Percentiles rank a stretch among this genome's conserved stretches.
phyloP scores from a whole-genome alignment of 202 grass and related monocot genomes.

The Digitaria exilis region DNA sequence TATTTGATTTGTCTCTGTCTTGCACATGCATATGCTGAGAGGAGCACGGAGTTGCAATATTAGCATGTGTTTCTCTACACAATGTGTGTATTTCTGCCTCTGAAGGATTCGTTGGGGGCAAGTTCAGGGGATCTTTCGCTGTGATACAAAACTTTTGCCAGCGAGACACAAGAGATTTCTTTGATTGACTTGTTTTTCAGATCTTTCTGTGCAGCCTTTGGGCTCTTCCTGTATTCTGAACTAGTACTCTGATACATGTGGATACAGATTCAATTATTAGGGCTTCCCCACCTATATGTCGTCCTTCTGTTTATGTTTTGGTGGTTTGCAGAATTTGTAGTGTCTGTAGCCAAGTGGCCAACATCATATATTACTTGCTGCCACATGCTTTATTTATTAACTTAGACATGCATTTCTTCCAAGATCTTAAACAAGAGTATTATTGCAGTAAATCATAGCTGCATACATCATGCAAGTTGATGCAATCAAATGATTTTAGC shows the following conservation, averaged over 20 bases:
- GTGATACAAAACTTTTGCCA: neutral
- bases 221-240: neutral
- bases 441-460: neutral
- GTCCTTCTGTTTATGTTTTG: constrained; percentile 20
- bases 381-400: no score
- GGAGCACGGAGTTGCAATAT: neutral
- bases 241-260: constrained; percentile 5
- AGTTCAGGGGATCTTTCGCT: constrained; percentile 16
- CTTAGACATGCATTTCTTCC: no score
- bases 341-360: neutral
- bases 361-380: neutral
- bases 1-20: constrained; percentile 38
- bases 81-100: neutral
- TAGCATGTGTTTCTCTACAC: neutral
- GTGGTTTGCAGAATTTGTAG: neutral
- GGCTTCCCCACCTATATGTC: neutral
- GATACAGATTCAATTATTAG: neutral
- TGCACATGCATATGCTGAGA: neutral
- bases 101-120: neutral
- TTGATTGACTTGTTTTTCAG: neutral
- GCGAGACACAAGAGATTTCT: constrained; percentile 1
- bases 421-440: no score
- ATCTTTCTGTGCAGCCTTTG: no score
- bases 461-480: neutral
- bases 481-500: neutral